Percentiles rank a stretch among this genome's conserved stretches.
These are phyloP conservation scores for Pestalotiopsis fici DNA, from an alignment of 2,329 filamentous ascomycete genomes.

Conservation along the genomic window DNA sequence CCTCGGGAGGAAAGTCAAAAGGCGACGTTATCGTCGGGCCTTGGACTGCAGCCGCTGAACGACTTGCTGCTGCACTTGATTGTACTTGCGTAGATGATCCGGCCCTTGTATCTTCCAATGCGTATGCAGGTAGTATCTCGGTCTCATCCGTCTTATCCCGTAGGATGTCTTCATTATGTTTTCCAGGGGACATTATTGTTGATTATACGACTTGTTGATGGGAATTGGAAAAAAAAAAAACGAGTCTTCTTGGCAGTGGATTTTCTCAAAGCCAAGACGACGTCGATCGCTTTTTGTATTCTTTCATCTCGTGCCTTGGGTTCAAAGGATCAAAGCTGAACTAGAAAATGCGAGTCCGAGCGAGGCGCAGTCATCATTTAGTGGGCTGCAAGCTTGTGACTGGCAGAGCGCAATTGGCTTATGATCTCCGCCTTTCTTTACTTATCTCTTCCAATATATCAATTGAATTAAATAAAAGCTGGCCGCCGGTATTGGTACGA, in stretches of 20 bases:
- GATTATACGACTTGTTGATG: not conserved
- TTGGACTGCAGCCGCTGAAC: not conserved
- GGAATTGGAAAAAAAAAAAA: not conserved
- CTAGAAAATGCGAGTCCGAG: not conserved
- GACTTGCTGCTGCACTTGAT: not conserved
- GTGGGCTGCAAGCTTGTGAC: not conserved
- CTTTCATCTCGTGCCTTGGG: not conserved
- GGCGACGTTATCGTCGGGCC: conserved; percentile 34
- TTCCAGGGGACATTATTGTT: not conserved
- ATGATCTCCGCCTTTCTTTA: not conserved
- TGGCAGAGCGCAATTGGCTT: not conserved
- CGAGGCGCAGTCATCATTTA: not conserved
- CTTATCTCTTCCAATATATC: not conserved
- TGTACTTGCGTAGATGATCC: conserved; percentile 4
- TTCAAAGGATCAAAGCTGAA: not conserved
- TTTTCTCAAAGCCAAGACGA: not conserved
- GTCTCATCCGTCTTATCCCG: not conserved
- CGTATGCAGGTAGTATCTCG: not conserved
- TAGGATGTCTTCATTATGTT: not conserved
- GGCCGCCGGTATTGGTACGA: too few relatives aligned
- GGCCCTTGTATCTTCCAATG: not conserved
- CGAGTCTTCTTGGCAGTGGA: not conserved
- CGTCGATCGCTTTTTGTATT: not conserved
- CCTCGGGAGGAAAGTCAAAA: conserved; percentile 39
- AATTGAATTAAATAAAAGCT: too few relatives aligned